phyloP scores from a whole-genome alignment of 306 rosid genomes.

The Ziziphus jujuba region DNA sequence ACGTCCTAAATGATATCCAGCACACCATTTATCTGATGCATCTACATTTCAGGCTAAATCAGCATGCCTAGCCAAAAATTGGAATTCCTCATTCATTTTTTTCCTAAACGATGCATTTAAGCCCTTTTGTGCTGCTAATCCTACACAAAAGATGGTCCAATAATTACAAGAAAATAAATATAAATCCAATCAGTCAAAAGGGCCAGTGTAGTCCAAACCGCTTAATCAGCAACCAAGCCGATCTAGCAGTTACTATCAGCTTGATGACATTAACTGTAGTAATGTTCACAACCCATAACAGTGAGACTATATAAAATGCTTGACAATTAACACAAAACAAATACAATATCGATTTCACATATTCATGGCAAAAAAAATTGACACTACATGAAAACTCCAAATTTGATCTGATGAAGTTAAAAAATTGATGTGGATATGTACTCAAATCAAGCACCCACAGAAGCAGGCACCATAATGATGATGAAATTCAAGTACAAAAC shows the following conservation, averaged over 20 bases:
- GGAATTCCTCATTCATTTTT: too few relatives aligned
- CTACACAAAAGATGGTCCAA: too few relatives aligned
- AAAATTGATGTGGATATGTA: not conserved
- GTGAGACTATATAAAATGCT: not conserved
- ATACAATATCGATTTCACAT: not conserved
- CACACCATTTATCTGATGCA: too few relatives aligned
- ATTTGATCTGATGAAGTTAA: not conserved
- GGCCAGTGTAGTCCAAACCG: not conserved
- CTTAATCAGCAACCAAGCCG: not conserved
- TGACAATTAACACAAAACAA: not conserved
- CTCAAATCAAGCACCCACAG: not conserved
- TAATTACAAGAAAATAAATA: not conserved
- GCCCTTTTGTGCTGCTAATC: too few relatives aligned
- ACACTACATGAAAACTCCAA: not conserved
- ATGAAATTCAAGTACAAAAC: too few relatives aligned
- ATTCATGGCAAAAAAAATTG: too few relatives aligned
- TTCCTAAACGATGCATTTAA: too few relatives aligned
- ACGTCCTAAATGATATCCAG: too few relatives aligned
- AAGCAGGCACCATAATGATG: not conserved
- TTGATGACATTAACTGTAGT: not conserved
- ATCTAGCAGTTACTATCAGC: not conserved
- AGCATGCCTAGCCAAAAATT: too few relatives aligned
- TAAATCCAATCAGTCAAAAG: not conserved
- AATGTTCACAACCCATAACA: too few relatives aligned
- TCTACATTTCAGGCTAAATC: too few relatives aligned